Percentiles rank a stretch among this genome's conserved stretches.
Conservation (phyloP, 116 monocot species). For the Phalaenopsis hybrid region DNA sequence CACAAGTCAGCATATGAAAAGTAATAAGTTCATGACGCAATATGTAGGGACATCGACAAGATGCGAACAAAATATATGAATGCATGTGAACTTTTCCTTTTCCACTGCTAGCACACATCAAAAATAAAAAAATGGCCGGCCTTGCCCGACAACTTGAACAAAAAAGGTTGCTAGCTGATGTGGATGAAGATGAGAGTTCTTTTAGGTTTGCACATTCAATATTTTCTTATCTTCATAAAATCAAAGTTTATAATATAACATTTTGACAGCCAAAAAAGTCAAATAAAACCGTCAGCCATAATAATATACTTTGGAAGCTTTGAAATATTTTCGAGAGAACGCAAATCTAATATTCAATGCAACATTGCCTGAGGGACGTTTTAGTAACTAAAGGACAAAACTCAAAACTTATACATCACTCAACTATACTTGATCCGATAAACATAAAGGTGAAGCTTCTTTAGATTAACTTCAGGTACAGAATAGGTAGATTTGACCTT, state of each 20-base stretch:
- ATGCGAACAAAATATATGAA: neutral
- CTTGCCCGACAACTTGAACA: too few species aligned
- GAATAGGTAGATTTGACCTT: slow-evolving; percentile 46
- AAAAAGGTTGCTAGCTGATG: neutral
- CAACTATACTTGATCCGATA: neutral
- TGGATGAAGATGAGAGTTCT: slow-evolving; percentile 5
- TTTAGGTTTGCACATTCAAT: neutral
- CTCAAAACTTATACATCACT: neutral
- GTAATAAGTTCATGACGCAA: neutral
- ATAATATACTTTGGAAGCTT: neutral
- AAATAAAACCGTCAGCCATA: neutral
- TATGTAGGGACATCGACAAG: neutral
- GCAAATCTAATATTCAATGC: neutral
- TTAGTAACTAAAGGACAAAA: neutral
- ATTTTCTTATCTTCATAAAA: neutral
- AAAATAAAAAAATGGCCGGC: too few species aligned
- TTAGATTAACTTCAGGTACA: neutral
- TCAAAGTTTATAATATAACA: neutral
- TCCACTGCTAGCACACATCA: too few species aligned
- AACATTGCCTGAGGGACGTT: neutral
- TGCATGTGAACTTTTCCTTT: neutral
- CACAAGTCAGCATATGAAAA: neutral
- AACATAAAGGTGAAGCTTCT: neutral
- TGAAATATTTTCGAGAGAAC: neutral
- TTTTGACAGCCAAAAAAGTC: neutral